Evolutionary conservation across 345 rosid genomes (phyloP), one percentile per base, ranked within the genome.

Genomic region (Arabidopsis arenosa): DNA sequence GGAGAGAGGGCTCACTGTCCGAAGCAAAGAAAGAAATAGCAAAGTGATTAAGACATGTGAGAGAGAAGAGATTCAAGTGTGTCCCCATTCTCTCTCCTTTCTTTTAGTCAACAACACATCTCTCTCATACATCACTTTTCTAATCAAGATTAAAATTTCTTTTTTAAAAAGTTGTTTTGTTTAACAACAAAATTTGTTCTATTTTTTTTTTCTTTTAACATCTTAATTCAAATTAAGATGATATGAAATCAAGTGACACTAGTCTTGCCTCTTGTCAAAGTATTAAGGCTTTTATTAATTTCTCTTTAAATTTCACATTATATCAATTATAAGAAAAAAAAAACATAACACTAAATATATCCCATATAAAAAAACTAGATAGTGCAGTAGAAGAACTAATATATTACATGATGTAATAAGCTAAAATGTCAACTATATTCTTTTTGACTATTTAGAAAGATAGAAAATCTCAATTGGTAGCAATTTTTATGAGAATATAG

Each of bases 1-100:
- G 81, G 81, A 79, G 75, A 67, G 81, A 73, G 40, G 75, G 78
- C 81, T 79, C 81, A 79, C 74, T 73, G 78, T 73, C 70, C 81
- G 18, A 79, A 73, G 78, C 78, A 79, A 79, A 61, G 75, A 79
- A 61, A 79, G 81, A 79, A 73, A 79, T 73, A 61, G 81, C 74
- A 79, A 79, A 79, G 78, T 73, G 81, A 79, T 39, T 8, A 12
- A 17, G 81, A 79, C 81, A 73, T 67, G 65, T 73, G 78, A 78
- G 80, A 66, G 73, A 75, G 73, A 68, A 68, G 61, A 41, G n/a
- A 53, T 75, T 68, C 68, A 40, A 13, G 32, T 68, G 57, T 74
- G 74, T 37, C 62, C 62, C 70, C 36, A 4, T 8, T 21, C 59
- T 52, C 60, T 33, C 51, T 53, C 48, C n/a, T 67, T 43, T 66